These are phyloP conservation scores for Liquidambar formosana DNA, from an alignment of 164 flowering plant species.

Conservation along the genomic window DNA sequence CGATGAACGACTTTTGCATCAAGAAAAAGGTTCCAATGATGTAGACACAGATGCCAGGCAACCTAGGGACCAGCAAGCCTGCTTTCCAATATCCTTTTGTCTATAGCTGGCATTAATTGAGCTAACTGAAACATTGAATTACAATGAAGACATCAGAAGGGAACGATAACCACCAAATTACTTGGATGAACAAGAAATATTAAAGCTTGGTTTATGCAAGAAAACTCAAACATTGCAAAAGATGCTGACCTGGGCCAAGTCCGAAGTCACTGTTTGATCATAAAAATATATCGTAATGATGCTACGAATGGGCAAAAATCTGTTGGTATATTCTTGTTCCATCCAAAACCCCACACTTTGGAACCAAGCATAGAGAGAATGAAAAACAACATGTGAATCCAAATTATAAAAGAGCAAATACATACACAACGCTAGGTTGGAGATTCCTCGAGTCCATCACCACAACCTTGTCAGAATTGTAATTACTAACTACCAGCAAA, in stretches of 20 bases:
- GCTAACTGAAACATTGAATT: constrained; percentile 71
- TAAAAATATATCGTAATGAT: constrained; percentile 37
- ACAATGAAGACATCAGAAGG: constrained; percentile 22
- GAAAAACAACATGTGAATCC: constrained; percentile 29
- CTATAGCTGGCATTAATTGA: constrained; percentile 96
- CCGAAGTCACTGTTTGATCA: constrained; percentile 64
- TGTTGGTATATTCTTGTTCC: constrained; percentile 51
- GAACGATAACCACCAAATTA: constrained; percentile 13
- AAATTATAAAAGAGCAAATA: constrained; percentile 38
- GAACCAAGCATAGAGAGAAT: constrained; percentile 40
- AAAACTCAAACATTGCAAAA: constrained; percentile 50
- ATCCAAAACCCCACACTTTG: constrained; percentile 56
- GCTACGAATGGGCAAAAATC: constrained; percentile 48
- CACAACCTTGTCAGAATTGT: constrained; percentile 51
- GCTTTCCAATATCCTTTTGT: constrained; percentile 89
- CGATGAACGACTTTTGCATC: neutral
- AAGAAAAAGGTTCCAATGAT: neutral
- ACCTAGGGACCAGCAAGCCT: constrained; percentile 92
- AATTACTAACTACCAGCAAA: constrained; percentile 43
- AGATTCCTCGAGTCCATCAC: constrained; percentile 45
- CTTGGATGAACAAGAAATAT: constrained; percentile 13
- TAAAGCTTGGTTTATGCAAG: constrained; percentile 31
- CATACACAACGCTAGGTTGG: constrained; percentile 47
- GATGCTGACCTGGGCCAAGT: constrained; percentile 97
- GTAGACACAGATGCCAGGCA: neutral